These are phyloP conservation scores for Agrocybe chaxingu DNA, from an alignment of 768 basidiomycete species.

Conservation along the genomic window DNA sequence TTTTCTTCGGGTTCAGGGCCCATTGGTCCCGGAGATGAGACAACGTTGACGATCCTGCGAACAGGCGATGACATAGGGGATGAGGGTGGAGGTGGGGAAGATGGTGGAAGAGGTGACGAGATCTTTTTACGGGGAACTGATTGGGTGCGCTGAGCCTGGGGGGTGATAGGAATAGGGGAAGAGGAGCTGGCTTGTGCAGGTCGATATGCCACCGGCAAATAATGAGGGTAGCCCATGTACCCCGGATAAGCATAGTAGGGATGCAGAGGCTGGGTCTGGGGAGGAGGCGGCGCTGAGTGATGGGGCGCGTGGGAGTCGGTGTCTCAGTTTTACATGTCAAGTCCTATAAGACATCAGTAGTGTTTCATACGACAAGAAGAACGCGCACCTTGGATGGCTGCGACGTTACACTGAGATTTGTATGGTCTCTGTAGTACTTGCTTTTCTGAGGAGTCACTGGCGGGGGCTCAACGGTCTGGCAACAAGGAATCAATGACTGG, in stretches of 20 bases:
- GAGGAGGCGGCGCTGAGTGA: slow-evolving; percentile 17
- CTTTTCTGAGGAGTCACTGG: slow-evolving; percentile 58
- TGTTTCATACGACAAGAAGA: slow-evolving; percentile 15
- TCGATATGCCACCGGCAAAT: slow-evolving; percentile 31
- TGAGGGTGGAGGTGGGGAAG: slow-evolving; percentile 44
- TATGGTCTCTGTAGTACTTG: slow-evolving; percentile 61
- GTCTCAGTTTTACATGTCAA: slow-evolving; percentile 39
- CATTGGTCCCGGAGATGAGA: slow-evolving; percentile 84
- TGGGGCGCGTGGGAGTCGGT: slow-evolving; percentile 39
- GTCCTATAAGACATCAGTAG: slow-evolving; percentile 20
- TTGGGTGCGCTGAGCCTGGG: slow-evolving; percentile 40
- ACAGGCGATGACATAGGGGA: slow-evolving; percentile 67
- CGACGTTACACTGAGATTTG: slow-evolving; percentile 28
- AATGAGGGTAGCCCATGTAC: slow-evolving; percentile 35
- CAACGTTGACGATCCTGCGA: slow-evolving; percentile 58
- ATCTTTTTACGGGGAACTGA: slow-evolving; percentile 24
- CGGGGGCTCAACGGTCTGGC: slow-evolving; percentile 20
- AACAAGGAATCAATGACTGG: slow-evolving; percentile 9
- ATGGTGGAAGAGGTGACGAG: slow-evolving; percentile 53
- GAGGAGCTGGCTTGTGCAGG: slow-evolving; percentile 25
- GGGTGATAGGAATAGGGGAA: slow-evolving; percentile 45
- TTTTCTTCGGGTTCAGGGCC: slow-evolving; percentile 59
- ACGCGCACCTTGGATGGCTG: slow-evolving; percentile 26
- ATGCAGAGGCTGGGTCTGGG: slow-evolving; percentile 24
- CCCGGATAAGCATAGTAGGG: slow-evolving; percentile 38